Base-by-base conservation (phyloP, 208 protist species). In the Leptomonas pyrrhocoris region DNA sequence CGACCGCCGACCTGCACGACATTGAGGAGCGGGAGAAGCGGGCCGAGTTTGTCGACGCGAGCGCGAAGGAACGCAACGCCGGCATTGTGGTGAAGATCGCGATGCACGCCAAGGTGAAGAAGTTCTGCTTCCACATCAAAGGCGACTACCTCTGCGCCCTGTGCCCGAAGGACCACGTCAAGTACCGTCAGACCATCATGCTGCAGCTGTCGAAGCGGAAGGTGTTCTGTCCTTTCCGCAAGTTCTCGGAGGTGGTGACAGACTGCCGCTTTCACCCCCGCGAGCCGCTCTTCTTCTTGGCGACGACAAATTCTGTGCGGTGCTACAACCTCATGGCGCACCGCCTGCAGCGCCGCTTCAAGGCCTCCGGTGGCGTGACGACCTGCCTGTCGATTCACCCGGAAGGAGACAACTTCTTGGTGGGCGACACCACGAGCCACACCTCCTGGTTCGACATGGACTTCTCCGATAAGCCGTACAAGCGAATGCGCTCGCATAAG, bases 361-460 rank as follows among this genome's bases (percentile, higher is more conserved):
- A 95, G 69, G 93, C 90, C 0, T 82, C 84, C 0, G 89, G 90
- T 34, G 89, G 90, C 54, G 72, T 96, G 36, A 92, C 95, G 16
- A 97, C 96, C 18, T 98, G 93, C 79, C 79, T 99, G 31, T 98
- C 95, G 45, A 79, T 99, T 25, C 98, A 99, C 83, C 96, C 98
- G 1, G 83, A 90, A 34, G 98, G 99, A 43, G 98, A 99, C 70
- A 96, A 99, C 84, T 86, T 99, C 34, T 74, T 99, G 6, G 84
- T 96, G 13, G 91, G 93, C 23, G 91, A 96, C 73, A 94, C 89
- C 9, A 94, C 89, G 2, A 94, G 88, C 66, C 88, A 93, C 80
- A 94, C 97, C 19, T 88, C 81, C 36, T 99, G 99, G 99, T 99
- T 98, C 75, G 99, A 99, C 86, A 88, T 98, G 57, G 98, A 99